phyloP scores from a whole-genome alignment of 192 early-diverging fungal species.

The Coemansia sp. region DNA sequence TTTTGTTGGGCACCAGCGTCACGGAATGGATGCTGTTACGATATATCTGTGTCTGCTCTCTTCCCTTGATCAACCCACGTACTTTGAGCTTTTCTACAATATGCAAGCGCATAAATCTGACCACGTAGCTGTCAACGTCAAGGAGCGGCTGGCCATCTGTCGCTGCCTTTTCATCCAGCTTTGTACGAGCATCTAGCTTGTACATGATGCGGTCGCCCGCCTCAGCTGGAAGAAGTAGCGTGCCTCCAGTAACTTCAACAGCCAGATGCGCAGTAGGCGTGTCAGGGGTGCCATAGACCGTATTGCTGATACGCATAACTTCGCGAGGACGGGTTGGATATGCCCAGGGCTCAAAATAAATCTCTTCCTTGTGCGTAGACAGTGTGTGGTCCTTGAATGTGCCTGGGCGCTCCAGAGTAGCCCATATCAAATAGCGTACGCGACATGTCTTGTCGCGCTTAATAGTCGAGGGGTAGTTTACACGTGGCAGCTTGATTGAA shows the following conservation, averaged over 20 bases:
- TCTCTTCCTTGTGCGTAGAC: conserved; percentile 23
- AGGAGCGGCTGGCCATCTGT: background rate
- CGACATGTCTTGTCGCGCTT: conserved; percentile 27
- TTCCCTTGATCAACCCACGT: conserved; percentile 32
- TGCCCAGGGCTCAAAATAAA: conserved; percentile 23
- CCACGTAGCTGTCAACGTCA: background rate
- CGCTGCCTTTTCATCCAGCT: background rate
- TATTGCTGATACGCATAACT: conserved; percentile 6
- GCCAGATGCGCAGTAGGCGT: conserved; percentile 4
- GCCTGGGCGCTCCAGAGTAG: conserved; percentile 30
- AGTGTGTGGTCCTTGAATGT: conserved; percentile 21
- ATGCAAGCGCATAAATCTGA: conserved; percentile 16
- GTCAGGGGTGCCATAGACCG: conserved; percentile 1
- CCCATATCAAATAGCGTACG: conserved; percentile 37
- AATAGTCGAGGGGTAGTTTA: conserved; percentile 38
- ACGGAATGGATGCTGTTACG: conserved; percentile 16
- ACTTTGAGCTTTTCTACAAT: conserved; percentile 33
- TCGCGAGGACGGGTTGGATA: conserved; percentile 21
- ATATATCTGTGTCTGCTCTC: conserved; percentile 17
- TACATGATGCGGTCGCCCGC: conserved; percentile 36
- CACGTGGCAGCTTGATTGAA: conserved; percentile 24
- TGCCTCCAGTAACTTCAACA: conserved; percentile 16
- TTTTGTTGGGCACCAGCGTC: conserved; percentile 6
- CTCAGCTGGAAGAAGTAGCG: conserved; percentile 24
- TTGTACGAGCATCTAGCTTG: conserved; percentile 14